phyloP scores from a whole-genome alignment of 2,329 filamentous ascomycete species.

The Blastomyces silverae region DNA sequence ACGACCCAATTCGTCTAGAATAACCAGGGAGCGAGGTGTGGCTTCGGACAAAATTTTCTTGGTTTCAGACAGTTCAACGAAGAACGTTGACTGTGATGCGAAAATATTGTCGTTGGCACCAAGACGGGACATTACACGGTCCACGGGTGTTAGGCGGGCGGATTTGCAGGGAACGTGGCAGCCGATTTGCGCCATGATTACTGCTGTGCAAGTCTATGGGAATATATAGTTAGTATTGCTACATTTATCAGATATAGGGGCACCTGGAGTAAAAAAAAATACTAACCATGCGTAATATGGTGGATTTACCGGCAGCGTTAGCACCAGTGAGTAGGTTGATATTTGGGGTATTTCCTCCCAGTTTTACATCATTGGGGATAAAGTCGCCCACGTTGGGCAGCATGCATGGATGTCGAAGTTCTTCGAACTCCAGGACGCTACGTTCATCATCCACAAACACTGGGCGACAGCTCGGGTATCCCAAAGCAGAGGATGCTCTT shows the following conservation, averaged over 20 bases:
- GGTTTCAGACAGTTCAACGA: conserved; percentile 93
- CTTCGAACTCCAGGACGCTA: conserved; percentile 82
- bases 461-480: conserved; percentile 81
- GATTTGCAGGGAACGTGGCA: conserved; percentile 81
- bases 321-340: conserved; percentile 91
- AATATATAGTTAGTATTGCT: conserved; percentile 2
- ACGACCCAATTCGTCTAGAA: conserved; percentile 90
- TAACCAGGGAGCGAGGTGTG: conserved; percentile 87
- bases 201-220: conserved; percentile 75
- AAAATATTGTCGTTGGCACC: conserved; percentile 99
- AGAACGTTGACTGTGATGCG: conserved; percentile 94
- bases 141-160: conserved; percentile 79
- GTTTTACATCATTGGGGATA: conserved; percentile 86
- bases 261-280: neutral
- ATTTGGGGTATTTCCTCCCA: conserved; percentile 74
- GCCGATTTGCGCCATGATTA: conserved; percentile 95
- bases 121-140: conserved; percentile 97
- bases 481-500: conserved; percentile 75
- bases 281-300: conserved; percentile 82
- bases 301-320: conserved; percentile 96
- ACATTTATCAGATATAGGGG: neutral
- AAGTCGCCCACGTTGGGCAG: conserved; percentile 83
- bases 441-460: conserved; percentile 78
- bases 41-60: conserved; percentile 97
- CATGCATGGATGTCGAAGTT: conserved; percentile 93